These are phyloP conservation scores for Wickerhamiella bombiphila DNA, from an alignment of 805 yeast species.

Conservation along the genomic window DNA sequence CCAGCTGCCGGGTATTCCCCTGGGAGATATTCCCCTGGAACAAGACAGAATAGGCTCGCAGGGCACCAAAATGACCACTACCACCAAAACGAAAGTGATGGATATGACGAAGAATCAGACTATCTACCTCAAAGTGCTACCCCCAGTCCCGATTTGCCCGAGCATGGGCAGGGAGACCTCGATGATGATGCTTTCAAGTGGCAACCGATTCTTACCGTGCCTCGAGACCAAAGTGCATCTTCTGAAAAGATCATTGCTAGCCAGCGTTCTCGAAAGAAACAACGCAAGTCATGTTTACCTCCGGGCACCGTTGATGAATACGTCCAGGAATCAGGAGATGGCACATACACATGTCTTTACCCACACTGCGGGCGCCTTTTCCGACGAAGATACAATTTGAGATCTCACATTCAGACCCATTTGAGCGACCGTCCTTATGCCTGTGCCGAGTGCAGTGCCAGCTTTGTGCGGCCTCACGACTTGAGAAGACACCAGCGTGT, in stretches of 20 bases:
- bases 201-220: conserved; percentile 26
- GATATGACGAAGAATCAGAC: neutral
- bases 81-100: neutral
- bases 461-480: conserved; percentile 93
- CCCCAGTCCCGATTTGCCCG: neutral
- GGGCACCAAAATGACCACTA: neutral
- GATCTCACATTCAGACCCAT: conserved; percentile 96
- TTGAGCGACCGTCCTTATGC: conserved; percentile 83
- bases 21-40: neutral
- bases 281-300: conserved; percentile 53
- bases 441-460: conserved; percentile 61
- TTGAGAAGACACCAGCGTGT: conserved; percentile 78
- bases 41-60: neutral
- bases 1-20: neutral
- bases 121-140: neutral
- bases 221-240: conserved; percentile 17
- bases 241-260: conserved; percentile 22
- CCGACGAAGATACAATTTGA: conserved; percentile 75
- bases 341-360: conserved; percentile 58
- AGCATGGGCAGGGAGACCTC: conserved; percentile 3
- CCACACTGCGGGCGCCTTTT: conserved; percentile 70
- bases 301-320: conserved; percentile 80
- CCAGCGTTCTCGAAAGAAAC: conserved; percentile 23
- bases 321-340: conserved; percentile 63
- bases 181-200: conserved; percentile 18